Evolutionary conservation across 441 rosid species (phyloP), one percentile per base, ranked within the genome.

Genomic region (Geranium incanum): DNA sequence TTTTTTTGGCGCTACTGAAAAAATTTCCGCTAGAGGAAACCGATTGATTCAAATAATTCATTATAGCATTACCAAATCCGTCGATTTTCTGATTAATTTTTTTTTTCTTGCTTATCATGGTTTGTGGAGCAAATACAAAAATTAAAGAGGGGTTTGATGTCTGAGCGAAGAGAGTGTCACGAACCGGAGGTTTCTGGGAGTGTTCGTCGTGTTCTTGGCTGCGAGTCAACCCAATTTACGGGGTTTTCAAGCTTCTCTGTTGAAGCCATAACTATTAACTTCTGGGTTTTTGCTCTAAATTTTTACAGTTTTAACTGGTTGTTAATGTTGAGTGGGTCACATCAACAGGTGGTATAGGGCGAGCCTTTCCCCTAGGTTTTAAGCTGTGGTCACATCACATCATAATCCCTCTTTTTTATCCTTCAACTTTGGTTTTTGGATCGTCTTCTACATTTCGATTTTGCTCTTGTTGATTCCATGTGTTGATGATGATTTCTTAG

Each of bases 321-420:
- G 95, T 86, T 85, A 78, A 80, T 84, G 82, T 79, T 11, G 78
- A 85, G 96, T 89, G 92, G 97, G 98, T 89, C 98, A 91, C 93
- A 89, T 85, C 90, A 87, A 81, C 97, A 88, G 89, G 93, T 91
- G 91, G 82, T 75, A 80, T 83, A 82, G 77, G 82, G 77, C 74
- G 70, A 41, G 59, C 15, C 75, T 82, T 78, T 82, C 83, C 86
- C 80, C 77, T 86, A 81, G 83, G 86, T 77, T 60, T 80, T 78
- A 77, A 69, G 77, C 81, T 69, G 76, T 73, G 79, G 90, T 87
- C 90, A 84, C 89, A 74, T 83, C 86, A 81, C 57, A 48, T 48
- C 57, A 48, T 48, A 13, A 50, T 50, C 59, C 16, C 59, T 50
- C 59, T 5, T 4, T 50, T 11, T 50, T 4, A 50, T 12, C 15